phyloP scores from a whole-genome alignment of 2,329 filamentous ascomycete species.

The Penicillium hordei region DNA sequence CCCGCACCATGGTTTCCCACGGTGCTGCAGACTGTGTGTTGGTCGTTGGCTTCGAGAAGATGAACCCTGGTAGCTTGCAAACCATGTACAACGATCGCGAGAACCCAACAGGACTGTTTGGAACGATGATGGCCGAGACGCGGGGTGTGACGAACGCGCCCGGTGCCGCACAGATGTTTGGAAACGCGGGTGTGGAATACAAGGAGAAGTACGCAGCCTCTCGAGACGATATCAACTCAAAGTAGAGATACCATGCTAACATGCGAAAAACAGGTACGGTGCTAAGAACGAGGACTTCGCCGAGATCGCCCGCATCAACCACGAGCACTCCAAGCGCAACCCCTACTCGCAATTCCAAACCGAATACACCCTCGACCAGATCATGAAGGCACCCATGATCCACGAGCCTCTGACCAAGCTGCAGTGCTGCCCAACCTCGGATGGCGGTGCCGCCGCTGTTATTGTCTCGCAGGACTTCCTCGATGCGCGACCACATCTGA shows the following conservation, averaged over 20 bases:
- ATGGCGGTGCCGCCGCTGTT: slow-evolving; percentile 84
- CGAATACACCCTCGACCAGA: slow-evolving; percentile 83
- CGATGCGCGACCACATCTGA: slow-evolving; percentile 77
- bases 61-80: slow-evolving; percentile 87
- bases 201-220: slow-evolving; percentile 72
- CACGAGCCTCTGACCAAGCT: slow-evolving; percentile 89
- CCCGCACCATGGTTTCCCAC: slow-evolving; percentile 71
- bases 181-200: slow-evolving; percentile 89
- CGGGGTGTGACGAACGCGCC: slow-evolving; percentile 79
- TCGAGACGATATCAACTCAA: no score
- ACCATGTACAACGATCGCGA: slow-evolving; percentile 80
- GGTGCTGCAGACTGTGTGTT: slow-evolving; percentile 85
- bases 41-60: slow-evolving; percentile 97
- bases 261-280: slow-evolving; percentile 62
- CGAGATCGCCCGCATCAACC: slow-evolving; percentile 90
- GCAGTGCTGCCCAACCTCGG: slow-evolving; percentile 97
- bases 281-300: slow-evolving; percentile 84
- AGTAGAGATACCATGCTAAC: slow-evolving; percentile 1
- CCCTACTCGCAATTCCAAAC: slow-evolving; percentile 98
- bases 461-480: slow-evolving; percentile 88
- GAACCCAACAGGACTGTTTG: slow-evolving; percentile 72
- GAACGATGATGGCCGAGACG: slow-evolving; percentile 78
- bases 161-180: slow-evolving; percentile 88
- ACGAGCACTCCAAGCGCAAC: slow-evolving; percentile 86
- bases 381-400: slow-evolving; percentile 74